Conservation (phyloP, 208 protist species). For the Acanthamoeba divionensis region DNA sequence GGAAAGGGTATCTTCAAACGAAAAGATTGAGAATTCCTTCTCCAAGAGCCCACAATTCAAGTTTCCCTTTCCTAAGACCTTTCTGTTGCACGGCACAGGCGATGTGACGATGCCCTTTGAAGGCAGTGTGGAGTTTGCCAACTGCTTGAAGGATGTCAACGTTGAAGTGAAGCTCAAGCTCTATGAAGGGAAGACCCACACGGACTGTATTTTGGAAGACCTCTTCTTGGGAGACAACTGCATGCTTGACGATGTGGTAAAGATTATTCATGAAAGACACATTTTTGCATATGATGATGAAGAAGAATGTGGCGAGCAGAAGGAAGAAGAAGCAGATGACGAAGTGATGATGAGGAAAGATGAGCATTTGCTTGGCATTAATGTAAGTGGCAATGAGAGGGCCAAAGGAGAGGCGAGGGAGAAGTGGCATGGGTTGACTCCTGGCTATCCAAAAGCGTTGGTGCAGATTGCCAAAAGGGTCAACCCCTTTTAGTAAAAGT, state of each 20-base stretch:
- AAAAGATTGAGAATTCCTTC: not conserved
- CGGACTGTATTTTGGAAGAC: constrained; percentile 34
- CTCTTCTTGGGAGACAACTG: constrained; percentile 25
- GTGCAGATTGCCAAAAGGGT: not conserved
- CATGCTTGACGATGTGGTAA: not conserved
- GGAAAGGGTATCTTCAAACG: too few relatives aligned
- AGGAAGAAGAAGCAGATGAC: not conserved
- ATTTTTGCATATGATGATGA: too few relatives aligned
- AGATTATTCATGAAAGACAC: not conserved
- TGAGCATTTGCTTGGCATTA: not conserved
- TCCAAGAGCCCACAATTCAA: not conserved
- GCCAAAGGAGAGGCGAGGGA: not conserved
- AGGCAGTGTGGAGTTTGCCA: not conserved
- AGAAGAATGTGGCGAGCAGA: not conserved
- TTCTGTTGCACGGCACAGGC: constrained; percentile 1
- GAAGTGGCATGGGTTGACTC: not conserved
- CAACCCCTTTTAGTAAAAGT: constrained; percentile 23
- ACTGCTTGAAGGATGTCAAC: not conserved
- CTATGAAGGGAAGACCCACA: constrained; percentile 14
- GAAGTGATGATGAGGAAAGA: not conserved
- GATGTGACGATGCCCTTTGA: constrained; percentile 2
- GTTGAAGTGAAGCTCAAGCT: not conserved
- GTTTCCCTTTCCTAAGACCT: not conserved
- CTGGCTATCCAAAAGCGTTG: not conserved
- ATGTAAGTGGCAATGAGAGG: not conserved